Evolutionary conservation across 2,329 filamentous ascomycete species (phyloP).

Genomic region (Coniochaeta hoffmannii): DNA sequence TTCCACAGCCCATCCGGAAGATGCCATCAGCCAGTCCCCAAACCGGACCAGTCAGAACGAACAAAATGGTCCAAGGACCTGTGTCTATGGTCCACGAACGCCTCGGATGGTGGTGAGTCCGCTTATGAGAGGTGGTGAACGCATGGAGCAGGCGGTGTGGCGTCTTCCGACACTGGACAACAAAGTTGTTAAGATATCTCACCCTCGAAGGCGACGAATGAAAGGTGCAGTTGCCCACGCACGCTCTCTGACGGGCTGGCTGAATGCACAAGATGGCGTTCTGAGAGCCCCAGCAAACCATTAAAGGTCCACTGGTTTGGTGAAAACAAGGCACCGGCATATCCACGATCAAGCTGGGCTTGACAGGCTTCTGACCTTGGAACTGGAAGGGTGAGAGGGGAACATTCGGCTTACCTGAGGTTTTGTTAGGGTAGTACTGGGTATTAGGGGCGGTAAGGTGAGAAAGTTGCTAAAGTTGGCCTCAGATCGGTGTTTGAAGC

Average conservation of each 20-base stretch:
- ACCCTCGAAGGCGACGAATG: not conserved
- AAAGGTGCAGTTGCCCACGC: not conserved
- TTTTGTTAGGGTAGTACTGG: not conserved
- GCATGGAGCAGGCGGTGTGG: not conserved
- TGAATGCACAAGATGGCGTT: not conserved
- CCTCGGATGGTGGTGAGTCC: not conserved
- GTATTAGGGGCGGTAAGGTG: too few relatives aligned
- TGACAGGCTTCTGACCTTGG: too few relatives aligned
- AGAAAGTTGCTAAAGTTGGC: not conserved
- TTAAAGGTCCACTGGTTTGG: too few relatives aligned
- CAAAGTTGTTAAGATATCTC: not conserved
- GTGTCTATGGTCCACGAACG: not conserved
- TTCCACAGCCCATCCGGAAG: not conserved
- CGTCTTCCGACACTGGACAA: not conserved
- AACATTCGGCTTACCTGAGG: not conserved
- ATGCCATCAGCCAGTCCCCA: not conserved
- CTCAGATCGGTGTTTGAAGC: not conserved
- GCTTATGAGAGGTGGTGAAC: not conserved
- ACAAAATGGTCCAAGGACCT: not conserved
- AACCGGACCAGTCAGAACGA: not conserved
- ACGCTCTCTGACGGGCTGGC: not conserved
- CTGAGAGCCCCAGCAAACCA: not conserved
- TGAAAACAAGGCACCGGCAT: too few relatives aligned
- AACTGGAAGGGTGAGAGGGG: too few relatives aligned
- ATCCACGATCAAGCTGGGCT: too few relatives aligned